Percentiles rank a stretch among this genome's conserved stretches.
Evolutionary conservation across 2,329 filamentous ascomycete genomes (phyloP).

Genomic region (Leptographium lundbergii): DNA sequence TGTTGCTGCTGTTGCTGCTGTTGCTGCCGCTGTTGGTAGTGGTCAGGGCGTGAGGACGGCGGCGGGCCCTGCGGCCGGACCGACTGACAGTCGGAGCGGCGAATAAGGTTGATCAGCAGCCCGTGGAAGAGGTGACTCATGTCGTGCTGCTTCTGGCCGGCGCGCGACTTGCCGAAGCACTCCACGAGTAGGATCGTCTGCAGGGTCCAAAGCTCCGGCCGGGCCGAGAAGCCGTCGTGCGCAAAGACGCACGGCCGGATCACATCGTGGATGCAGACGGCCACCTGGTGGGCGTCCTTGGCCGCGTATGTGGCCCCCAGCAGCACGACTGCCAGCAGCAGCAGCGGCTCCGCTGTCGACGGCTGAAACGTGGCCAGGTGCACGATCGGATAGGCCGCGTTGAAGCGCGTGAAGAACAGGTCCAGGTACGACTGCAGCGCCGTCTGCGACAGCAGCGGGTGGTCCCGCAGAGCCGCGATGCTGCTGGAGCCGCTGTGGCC

Average conservation of each 20-base stretch:
- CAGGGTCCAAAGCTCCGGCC: constrained; percentile 9
- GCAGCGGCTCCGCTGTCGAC: constrained; percentile 3
- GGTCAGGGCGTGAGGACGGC: background rate
- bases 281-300: constrained; percentile 11
- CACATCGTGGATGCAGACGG: constrained; percentile 12
- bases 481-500: background rate
- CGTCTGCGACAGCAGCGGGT: constrained; percentile 2
- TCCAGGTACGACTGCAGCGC: constrained; percentile 6
- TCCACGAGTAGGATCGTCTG: constrained; percentile 10
- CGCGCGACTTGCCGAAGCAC: constrained; percentile 12
- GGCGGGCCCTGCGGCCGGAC: constrained; percentile 1
- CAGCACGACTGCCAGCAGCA: constrained; percentile 7
- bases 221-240: constrained; percentile 7
- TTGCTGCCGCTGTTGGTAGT: too few relatives aligned
- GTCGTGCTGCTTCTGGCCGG: constrained; percentile 12
- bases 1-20: too few relatives aligned
- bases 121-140: constrained; percentile 13
- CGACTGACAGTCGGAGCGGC: constrained; percentile 10
- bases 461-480: background rate
- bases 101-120: constrained; percentile 11
- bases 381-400: constrained; percentile 9
- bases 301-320: constrained; percentile 9
- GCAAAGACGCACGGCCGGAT: constrained; percentile 11
- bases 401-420: constrained; percentile 8
- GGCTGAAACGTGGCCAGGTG: constrained; percentile 6